These are phyloP conservation scores for Penicillium simplicissimum DNA, from an alignment of 495 filamentous ascomycete genomes.

Conservation along the genomic window DNA sequence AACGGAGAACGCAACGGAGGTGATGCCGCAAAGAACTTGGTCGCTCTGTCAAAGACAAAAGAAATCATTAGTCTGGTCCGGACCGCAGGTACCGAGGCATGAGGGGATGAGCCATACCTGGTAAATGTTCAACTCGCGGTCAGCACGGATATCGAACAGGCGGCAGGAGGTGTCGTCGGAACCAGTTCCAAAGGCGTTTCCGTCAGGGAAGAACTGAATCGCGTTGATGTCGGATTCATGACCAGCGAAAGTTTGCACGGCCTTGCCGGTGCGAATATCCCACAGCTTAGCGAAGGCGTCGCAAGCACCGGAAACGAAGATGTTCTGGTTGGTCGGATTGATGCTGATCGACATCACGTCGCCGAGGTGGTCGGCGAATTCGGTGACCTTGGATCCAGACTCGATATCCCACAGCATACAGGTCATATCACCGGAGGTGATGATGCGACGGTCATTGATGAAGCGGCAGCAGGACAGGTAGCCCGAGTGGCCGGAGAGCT, in stretches of 20 bases:
- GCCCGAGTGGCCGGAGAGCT: slow-evolving; percentile 94
- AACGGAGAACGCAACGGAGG: slow-evolving; percentile 96
- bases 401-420: slow-evolving; percentile 99
- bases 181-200: slow-evolving; percentile 96
- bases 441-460: slow-evolving; percentile 96
- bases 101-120: slow-evolving; percentile 57
- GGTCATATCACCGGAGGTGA: slow-evolving; percentile 99
- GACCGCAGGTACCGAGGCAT: not conserved
- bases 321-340: slow-evolving; percentile 96
- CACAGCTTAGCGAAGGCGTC: slow-evolving; percentile 98
- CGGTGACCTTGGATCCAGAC: slow-evolving; percentile 93
- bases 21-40: slow-evolving; percentile 96
- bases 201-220: slow-evolving; percentile 99
- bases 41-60: slow-evolving; percentile 66
- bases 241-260: slow-evolving; percentile 96
- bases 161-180: slow-evolving; percentile 98
- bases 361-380: slow-evolving; percentile 97
- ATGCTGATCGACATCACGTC: slow-evolving; percentile 99
- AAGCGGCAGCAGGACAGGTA: slow-evolving; percentile 99
- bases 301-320: slow-evolving; percentile 96
- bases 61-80: slow-evolving; percentile 15
- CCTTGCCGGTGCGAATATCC: slow-evolving; percentile 98
- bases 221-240: slow-evolving; percentile 99
- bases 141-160: slow-evolving; percentile 95
- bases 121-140: slow-evolving; percentile 94